These are phyloP conservation scores for Apiotrichum laibachii DNA, from an alignment of 1,284 basidiomycete genomes.

Conservation along the genomic window DNA sequence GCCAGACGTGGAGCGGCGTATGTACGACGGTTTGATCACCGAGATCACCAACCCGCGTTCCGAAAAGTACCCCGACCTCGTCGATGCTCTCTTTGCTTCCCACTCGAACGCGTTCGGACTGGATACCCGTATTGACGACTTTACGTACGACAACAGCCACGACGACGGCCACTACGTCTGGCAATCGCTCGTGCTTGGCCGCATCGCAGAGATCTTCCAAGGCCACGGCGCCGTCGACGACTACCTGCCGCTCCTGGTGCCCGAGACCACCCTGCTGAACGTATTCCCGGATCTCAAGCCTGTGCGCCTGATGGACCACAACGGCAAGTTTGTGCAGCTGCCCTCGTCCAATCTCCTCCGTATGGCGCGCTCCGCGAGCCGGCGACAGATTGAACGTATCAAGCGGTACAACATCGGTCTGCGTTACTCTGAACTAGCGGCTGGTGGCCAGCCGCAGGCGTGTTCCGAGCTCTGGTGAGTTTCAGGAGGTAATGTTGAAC, in stretches of 20 bases:
- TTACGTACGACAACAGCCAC: constrained; percentile 76
- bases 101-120: constrained; percentile 55
- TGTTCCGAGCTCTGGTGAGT: constrained; percentile 43
- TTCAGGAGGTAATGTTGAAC: not conserved
- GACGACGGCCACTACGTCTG: constrained; percentile 58
- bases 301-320: constrained; percentile 73
- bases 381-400: constrained; percentile 70
- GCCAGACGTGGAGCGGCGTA: constrained; percentile 39
- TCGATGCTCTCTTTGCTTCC: constrained; percentile 39
- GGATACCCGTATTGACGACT: constrained; percentile 63
- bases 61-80: constrained; percentile 40
- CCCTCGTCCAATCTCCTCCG: constrained; percentile 74
- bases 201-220: constrained; percentile 71
- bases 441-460: constrained; percentile 47
- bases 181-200: constrained; percentile 64
- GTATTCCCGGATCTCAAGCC: constrained; percentile 61
- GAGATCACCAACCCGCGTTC: constrained; percentile 48
- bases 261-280: constrained; percentile 59
- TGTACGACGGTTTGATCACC: constrained; percentile 38
- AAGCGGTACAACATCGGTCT: constrained; percentile 84
- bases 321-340: constrained; percentile 75
- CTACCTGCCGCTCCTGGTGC: constrained; percentile 78
- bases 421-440: constrained; percentile 55
- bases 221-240: constrained; percentile 82
- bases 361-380: constrained; percentile 80